phyloP scores from a whole-genome alignment of 1,139 yeast species.

The Magnusiomyces tetraspermus region DNA sequence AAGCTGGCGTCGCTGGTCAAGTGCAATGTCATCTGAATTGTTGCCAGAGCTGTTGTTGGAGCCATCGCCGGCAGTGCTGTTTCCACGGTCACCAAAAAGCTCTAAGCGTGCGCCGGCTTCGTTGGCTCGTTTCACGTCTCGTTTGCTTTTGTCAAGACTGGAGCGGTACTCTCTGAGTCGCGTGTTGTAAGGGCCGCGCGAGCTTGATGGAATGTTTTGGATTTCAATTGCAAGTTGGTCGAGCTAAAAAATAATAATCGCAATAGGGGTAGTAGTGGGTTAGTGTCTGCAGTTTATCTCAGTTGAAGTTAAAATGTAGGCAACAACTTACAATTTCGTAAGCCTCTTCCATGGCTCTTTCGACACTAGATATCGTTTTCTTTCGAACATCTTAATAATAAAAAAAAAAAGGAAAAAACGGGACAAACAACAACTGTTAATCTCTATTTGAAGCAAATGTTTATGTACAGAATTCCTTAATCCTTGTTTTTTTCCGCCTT shows the following conservation, averaged over 20 bases:
- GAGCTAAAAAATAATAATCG: conserved; percentile 26
- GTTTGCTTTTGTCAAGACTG: conserved; percentile 51
- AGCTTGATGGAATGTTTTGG: conserved; percentile 64
- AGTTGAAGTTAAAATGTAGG: background rate
- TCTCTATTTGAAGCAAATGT: too few relatives aligned
- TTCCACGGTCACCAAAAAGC: conserved; percentile 58
- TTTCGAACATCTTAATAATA: conserved; percentile 18
- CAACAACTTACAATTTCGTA: conserved; percentile 44
- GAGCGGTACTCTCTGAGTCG: conserved; percentile 58
- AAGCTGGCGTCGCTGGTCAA: conserved; percentile 73
- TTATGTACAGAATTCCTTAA: too few relatives aligned
- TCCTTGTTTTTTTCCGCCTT: background rate
- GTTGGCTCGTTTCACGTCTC: conserved; percentile 33
- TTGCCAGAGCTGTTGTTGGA: conserved; percentile 22
- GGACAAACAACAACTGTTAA: background rate
- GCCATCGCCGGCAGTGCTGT: too few relatives aligned
- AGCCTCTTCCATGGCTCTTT: conserved; percentile 66
- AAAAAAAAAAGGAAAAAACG: background rate
- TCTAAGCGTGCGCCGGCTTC: conserved; percentile 57
- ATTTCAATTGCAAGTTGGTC: conserved; percentile 78
- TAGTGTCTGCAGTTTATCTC: background rate
- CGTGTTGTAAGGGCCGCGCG: conserved; percentile 59
- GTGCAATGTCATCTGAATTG: conserved; percentile 39
- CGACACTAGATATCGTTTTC: conserved; percentile 40
- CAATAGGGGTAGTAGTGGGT: too few relatives aligned